Percentiles rank a stretch among this genome's conserved stretches.
Conservation (phyloP, 306 rosid genomes). For the Gastrolobium villosum region DNA sequence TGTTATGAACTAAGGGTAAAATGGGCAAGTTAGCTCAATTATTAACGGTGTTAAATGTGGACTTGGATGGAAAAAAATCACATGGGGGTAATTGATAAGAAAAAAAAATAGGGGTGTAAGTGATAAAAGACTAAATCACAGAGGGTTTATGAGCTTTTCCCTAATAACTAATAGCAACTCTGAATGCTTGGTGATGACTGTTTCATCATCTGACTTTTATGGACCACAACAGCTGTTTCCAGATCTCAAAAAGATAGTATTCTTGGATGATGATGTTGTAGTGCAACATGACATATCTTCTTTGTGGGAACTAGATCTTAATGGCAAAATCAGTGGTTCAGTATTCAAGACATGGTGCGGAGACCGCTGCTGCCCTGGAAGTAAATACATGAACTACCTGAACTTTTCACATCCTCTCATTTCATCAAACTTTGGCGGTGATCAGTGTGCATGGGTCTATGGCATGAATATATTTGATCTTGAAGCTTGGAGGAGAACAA, state of each 20-base stretch:
- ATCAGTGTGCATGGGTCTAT: constrained; percentile 77
- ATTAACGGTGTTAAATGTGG: no score
- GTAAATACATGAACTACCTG: constrained; percentile 72
- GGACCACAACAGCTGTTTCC: constrained; percentile 87
- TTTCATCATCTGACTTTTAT: constrained; percentile 60
- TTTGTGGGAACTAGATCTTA: constrained; percentile 86
- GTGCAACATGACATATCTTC: constrained; percentile 84
- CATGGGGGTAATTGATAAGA: no score
- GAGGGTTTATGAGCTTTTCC: no score
- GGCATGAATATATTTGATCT: constrained; percentile 87
- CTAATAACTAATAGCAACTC: constrained; percentile 36
- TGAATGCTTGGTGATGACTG: constrained; percentile 50
- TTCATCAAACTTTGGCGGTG: constrained; percentile 66
- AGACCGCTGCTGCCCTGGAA: constrained; percentile 75
- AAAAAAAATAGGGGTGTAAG: no score
- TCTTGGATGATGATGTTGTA: constrained; percentile 91
- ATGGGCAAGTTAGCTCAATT: no score
- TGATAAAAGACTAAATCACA: no score
- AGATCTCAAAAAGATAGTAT: constrained; percentile 78
- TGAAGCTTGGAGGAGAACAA: constrained; percentile 86
- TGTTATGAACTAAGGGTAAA: no score
- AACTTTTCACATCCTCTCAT: constrained; percentile 82
- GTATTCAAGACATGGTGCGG: constrained; percentile 77
- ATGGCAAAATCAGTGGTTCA: constrained; percentile 86
- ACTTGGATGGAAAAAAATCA: no score